Evolutionary conservation across 2,329 filamentous ascomycete species (phyloP), one percentile per base, ranked within the genome.

Genomic region (Cladobotryum protrusum): DNA sequence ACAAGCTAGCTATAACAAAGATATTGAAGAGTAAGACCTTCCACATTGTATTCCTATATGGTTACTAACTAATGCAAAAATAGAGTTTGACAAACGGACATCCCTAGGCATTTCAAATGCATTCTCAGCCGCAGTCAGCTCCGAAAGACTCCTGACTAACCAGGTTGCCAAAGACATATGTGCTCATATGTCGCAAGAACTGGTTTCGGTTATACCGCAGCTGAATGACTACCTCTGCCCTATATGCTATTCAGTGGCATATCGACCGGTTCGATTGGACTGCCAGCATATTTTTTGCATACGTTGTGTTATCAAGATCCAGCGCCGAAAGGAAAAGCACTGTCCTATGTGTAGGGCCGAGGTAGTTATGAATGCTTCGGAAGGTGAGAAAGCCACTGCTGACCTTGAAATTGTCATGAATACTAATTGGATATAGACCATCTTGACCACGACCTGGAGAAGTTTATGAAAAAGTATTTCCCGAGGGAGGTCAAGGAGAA

Each of bases 81-180:
- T 56, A 90, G 82, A 92, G 69, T 95, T 95, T 63, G 87, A 93
- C 68, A 95, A 95, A 67, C 81, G 83, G 52, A 95, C 89, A 1
- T 82, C 85, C 1, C 73, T 95, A 17, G 82, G 85, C 20, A 82
- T 85, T 1, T 82, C 82, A 36, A 72, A 78, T 34, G 75, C 74
- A 0, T 86, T 89, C 56, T 81, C 83, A 0, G 70, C 73, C 8
- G 71, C 75, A 19, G 75, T 87, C 47, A 71, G 76, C 47, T 77
- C 81, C 3, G 75, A 80, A 18, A 76, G 77, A 43, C 77, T 86
- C 35, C 74, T 88, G 52, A 76, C 84, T 1, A 78, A 82, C 52
- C 79, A 78, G 47, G 80, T 93, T 54, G 86, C 89, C 39, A 86
- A 84, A 61, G 82, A 87, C 50, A 78, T 93, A 43, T 90, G 87